Percentiles rank a stretch among this genome's conserved stretches.
These are phyloP conservation scores for Arthrobotrys entomopaga DNA, from an alignment of 2,329 filamentous ascomycete species.

Conservation along the genomic window DNA sequence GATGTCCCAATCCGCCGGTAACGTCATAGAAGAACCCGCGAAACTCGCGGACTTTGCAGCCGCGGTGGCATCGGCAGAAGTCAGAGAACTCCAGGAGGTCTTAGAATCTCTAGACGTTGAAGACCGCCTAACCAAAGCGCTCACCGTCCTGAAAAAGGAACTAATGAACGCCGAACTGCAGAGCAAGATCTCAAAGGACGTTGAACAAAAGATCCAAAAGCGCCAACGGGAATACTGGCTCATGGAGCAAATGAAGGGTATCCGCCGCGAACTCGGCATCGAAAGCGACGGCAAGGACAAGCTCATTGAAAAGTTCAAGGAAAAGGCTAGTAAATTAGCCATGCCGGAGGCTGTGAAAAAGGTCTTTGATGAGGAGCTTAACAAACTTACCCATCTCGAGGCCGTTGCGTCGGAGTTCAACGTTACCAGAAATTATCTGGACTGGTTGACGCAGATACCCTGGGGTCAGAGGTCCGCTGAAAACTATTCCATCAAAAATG, in stretches of 20 bases:
- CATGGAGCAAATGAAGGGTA: slow-evolving; percentile 99
- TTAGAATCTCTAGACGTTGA: slow-evolving; percentile 89
- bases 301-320: slow-evolving; percentile 95
- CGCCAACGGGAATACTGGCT: slow-evolving; percentile 97
- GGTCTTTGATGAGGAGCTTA: slow-evolving; percentile 97
- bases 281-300: slow-evolving; percentile 99
- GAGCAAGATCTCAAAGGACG: slow-evolving; percentile 97
- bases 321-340: slow-evolving; percentile 89
- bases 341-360: slow-evolving; percentile 98
- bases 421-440: slow-evolving; percentile 95
- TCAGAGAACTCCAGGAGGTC: slow-evolving; percentile 90
- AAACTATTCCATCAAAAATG: slow-evolving; percentile 94
- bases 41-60: slow-evolving; percentile 97
- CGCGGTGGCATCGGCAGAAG: slow-evolving; percentile 92
- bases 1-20: slow-evolving; percentile 92
- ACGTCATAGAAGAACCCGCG: slow-evolving; percentile 91
- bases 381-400: slow-evolving; percentile 94
- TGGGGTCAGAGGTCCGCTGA: slow-evolving; percentile 96
- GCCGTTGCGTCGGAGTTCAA: slow-evolving; percentile 98
- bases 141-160: slow-evolving; percentile 95
- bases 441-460: slow-evolving; percentile 98
- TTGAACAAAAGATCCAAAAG: slow-evolving; percentile 96
- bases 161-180: slow-evolving; percentile 97
- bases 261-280: slow-evolving; percentile 91
- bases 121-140: slow-evolving; percentile 87